Evolutionary conservation across 306 rosid species (phyloP).

Genomic region (Cicer judaicum): DNA sequence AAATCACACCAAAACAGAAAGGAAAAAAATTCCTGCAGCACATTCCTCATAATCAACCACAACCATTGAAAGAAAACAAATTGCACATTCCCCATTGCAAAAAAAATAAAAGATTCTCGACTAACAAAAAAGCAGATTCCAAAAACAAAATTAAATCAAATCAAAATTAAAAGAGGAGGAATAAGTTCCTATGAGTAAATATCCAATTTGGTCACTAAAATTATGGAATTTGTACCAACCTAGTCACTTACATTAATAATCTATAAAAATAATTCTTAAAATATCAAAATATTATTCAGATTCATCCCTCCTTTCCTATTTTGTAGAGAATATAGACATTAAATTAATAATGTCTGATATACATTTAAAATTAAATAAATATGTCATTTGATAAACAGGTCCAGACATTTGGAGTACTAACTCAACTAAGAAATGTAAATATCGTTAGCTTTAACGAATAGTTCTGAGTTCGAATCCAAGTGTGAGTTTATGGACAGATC

Average conservation of each 20-base stretch:
- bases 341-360: background rate
- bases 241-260: background rate
- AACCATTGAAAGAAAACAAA: conserved; percentile 44
- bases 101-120: background rate
- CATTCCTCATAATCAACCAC: conserved; percentile 34
- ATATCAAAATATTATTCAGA: too few relatives aligned
- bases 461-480: too few relatives aligned
- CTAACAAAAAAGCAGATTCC: conserved; percentile 36
- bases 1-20: conserved; percentile 21
- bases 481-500: background rate
- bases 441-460: too few relatives aligned
- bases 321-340: background rate
- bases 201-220: background rate
- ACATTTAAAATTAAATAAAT: background rate
- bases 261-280: background rate
- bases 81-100: conserved; percentile 34
- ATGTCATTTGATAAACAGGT: background rate
- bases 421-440: too few relatives aligned
- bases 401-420: background rate
- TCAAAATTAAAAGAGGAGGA: background rate
- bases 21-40: background rate
- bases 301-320: background rate
- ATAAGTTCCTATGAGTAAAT: background rate
- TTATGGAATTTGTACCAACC: background rate
- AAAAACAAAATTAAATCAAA: background rate